Evolutionary conservation across 140 eudicot genomes (phyloP).

Genomic region (Anethum foeniculum): DNA sequence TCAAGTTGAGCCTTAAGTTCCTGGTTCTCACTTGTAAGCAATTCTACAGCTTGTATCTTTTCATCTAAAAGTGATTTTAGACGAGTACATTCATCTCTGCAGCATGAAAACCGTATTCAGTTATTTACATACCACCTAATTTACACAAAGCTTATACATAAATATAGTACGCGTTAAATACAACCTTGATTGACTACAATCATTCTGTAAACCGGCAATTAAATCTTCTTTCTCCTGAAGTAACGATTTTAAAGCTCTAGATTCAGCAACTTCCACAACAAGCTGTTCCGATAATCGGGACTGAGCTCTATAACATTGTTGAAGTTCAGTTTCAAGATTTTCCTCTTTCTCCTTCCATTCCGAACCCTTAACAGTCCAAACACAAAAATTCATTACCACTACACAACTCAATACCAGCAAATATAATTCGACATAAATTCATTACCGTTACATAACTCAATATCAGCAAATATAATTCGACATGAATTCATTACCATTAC

Average conservation of each 20-base stretch:
- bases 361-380: conserved; percentile 44
- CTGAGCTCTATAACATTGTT: conserved; percentile 97
- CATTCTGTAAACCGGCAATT: conserved; percentile 46
- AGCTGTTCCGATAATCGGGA: conserved; percentile 89
- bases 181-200: conserved; percentile 71
- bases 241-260: conserved; percentile 60
- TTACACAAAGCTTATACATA: background rate
- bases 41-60: conserved; percentile 56
- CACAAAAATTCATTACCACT: conserved; percentile 1
- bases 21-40: conserved; percentile 63
- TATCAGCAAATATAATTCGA: background rate
- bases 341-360: conserved; percentile 96
- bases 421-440: background rate
- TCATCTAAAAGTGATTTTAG: conserved; percentile 52
- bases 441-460: background rate
- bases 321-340: conserved; percentile 74
- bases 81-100: conserved; percentile 72
- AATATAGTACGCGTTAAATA: conserved; percentile 1
- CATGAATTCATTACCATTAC: background rate
- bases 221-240: conserved; percentile 62
- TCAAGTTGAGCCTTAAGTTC: conserved; percentile 56
- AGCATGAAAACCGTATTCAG: background rate
- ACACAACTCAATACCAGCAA: background rate
- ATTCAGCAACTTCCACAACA: conserved; percentile 91
- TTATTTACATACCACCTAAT: background rate